phyloP scores from a whole-genome alignment of 2,329 filamentous ascomycete species.

The Fusarium tjaetaba region DNA sequence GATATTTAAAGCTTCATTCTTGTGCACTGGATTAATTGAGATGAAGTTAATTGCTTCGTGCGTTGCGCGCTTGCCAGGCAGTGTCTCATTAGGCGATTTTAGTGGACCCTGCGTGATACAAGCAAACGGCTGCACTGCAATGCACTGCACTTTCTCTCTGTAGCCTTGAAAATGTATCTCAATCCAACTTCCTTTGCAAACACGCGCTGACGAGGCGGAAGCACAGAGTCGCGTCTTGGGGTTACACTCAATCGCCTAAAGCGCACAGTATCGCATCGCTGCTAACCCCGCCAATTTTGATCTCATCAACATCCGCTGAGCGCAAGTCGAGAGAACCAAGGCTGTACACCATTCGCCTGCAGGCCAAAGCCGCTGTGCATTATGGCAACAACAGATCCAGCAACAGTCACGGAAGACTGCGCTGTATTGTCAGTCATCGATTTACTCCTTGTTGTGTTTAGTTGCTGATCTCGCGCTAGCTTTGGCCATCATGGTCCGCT shows the following conservation, averaged over 20 bases:
- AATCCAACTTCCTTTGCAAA: background rate
- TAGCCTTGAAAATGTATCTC: background rate
- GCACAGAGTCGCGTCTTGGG: background rate
- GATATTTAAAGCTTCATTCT: background rate
- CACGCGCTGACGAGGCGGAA: background rate
- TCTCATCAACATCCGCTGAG: background rate
- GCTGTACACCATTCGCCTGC: background rate
- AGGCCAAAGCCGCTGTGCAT: background rate
- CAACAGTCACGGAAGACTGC: background rate
- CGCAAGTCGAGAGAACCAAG: background rate
- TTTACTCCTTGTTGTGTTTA: background rate
- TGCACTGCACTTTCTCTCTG: background rate
- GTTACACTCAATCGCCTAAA: background rate
- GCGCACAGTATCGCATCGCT: background rate
- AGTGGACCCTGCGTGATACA: background rate
- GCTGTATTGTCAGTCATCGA: background rate
- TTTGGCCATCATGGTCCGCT: slow-evolving; percentile 2
- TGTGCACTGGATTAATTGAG: background rate
- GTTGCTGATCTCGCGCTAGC: background rate
- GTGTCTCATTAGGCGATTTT: background rate
- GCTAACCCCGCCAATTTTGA: background rate
- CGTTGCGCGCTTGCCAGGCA: no score
- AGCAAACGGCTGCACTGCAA: background rate
- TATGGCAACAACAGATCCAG: background rate
- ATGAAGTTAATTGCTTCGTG: background rate